Conservation (phyloP, 345 rosid species). For the Eucalyptus microcorys region DNA sequence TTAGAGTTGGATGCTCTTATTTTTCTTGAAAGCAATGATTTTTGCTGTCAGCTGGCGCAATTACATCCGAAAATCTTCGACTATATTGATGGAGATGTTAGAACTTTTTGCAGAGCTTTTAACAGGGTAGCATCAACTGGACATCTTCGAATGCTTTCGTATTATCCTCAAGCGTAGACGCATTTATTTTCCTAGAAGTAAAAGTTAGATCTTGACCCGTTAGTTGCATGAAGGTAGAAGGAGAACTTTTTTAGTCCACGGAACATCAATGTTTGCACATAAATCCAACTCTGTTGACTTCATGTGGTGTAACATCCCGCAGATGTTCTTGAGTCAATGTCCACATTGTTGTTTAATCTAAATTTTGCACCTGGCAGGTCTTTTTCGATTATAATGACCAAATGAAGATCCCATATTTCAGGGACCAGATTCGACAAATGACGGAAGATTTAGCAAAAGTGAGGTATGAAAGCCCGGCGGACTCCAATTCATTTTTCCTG, state of each 20-base stretch:
- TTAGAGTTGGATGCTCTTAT: neutral
- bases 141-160: neutral
- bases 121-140: neutral
- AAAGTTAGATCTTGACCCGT: neutral
- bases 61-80: neutral
- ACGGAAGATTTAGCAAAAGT: conserved; percentile 18
- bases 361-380: conserved; percentile 12
- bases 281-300: neutral
- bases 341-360: neutral
- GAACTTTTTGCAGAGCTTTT: neutral
- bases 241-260: neutral
- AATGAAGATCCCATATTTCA: conserved; percentile 45
- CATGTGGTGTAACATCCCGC: neutral
- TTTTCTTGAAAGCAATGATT: neutral
- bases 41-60: neutral
- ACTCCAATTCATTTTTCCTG: neutral
- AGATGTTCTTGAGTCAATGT: neutral
- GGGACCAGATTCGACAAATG: conserved; percentile 13
- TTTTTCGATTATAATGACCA: conserved; percentile 55
- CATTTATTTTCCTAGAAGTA: neutral
- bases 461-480: conserved; percentile 21
- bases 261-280: neutral
- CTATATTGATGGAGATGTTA: neutral
- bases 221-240: neutral
- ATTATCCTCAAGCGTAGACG: neutral